Conservation (phyloP, 768 basidiomycete genomes). For the Lactarius indigo region DNA sequence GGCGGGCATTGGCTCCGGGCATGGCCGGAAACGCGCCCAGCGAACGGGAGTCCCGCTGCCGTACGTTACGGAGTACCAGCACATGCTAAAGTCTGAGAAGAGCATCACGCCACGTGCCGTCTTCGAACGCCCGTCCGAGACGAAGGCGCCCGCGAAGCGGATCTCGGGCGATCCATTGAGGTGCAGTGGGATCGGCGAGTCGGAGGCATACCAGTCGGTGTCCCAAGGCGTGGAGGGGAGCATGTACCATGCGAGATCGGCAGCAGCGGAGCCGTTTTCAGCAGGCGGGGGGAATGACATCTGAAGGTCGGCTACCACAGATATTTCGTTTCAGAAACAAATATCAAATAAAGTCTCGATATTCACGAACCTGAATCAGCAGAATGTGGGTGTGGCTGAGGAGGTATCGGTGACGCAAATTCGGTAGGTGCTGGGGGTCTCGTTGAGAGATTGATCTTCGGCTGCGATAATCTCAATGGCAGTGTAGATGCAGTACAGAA, state of each 20-base stretch:
- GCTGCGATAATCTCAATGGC: constrained; percentile 1
- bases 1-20: no score
- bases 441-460: constrained; percentile 23
- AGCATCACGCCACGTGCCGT: constrained; percentile 39
- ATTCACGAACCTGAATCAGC: neutral
- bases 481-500: neutral
- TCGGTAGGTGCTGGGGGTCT: constrained; percentile 6
- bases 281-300: constrained; percentile 37
- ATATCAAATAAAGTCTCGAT: neutral
- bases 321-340: neutral
- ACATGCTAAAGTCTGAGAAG: constrained; percentile 48
- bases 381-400: neutral
- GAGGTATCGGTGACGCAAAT: neutral
- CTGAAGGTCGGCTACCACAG: constrained; percentile 24
- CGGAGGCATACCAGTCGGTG: constrained; percentile 40
- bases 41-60: constrained; percentile 34
- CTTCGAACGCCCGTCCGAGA: constrained; percentile 30
- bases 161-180: constrained; percentile 30
- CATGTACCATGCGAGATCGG: constrained; percentile 46
- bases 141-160: constrained; percentile 32
- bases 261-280: constrained; percentile 35
- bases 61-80: constrained; percentile 46
- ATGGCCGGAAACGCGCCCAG: no score
- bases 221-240: constrained; percentile 40
- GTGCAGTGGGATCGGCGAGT: constrained; percentile 35